Percentiles rank a stretch among this genome's conserved stretches.
phyloP scores from a whole-genome alignment of 2,329 filamentous ascomycete genomes.

The Dothideomycetes sp. region DNA sequence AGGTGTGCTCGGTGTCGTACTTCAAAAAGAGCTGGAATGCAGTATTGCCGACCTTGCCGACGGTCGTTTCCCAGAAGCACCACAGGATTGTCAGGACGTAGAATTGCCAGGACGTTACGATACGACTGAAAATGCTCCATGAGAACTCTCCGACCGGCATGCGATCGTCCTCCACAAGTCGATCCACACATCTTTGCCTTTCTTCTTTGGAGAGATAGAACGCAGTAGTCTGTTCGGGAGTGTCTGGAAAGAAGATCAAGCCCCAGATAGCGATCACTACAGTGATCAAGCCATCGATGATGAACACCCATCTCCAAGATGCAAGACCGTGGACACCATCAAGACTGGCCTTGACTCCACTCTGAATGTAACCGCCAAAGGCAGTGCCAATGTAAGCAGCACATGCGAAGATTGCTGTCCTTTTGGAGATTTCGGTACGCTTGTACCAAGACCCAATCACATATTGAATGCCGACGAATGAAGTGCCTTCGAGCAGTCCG shows the following conservation, averaged over 20 bases:
- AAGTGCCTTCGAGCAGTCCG: slow-evolving; percentile 35
- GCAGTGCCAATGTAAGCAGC: slow-evolving; percentile 33
- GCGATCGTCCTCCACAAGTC: slow-evolving; percentile 21
- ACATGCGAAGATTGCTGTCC: slow-evolving; percentile 42
- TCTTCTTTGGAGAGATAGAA: slow-evolving; percentile 36
- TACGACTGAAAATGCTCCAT: too few relatives aligned
- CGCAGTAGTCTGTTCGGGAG: slow-evolving; percentile 38
- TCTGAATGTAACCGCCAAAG: slow-evolving; percentile 45
- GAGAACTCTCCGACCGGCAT: slow-evolving; percentile 43
- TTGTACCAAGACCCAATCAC: slow-evolving; percentile 43
- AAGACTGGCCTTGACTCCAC: slow-evolving; percentile 40
- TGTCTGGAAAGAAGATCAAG: slow-evolving; percentile 38
- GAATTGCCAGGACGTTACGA: too few relatives aligned
- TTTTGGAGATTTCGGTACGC: slow-evolving; percentile 39
- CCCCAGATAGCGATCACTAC: slow-evolving; percentile 41
- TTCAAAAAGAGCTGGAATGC: slow-evolving; percentile 40
- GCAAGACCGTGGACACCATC: slow-evolving; percentile 35
- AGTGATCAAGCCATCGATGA: slow-evolving; percentile 44
- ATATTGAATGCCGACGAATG: slow-evolving; percentile 43
- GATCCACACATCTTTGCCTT: slow-evolving; percentile 11
- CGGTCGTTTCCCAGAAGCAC: too few relatives aligned
- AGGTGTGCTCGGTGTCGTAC: too few relatives aligned
- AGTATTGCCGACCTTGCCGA: slow-evolving; percentile 31
- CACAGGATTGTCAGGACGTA: too few relatives aligned
- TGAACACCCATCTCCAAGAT: slow-evolving; percentile 43